These are phyloP conservation scores for Tolypocladium cylindrosporum DNA, from an alignment of 2,329 filamentous ascomycete genomes.

Conservation along the genomic window DNA sequence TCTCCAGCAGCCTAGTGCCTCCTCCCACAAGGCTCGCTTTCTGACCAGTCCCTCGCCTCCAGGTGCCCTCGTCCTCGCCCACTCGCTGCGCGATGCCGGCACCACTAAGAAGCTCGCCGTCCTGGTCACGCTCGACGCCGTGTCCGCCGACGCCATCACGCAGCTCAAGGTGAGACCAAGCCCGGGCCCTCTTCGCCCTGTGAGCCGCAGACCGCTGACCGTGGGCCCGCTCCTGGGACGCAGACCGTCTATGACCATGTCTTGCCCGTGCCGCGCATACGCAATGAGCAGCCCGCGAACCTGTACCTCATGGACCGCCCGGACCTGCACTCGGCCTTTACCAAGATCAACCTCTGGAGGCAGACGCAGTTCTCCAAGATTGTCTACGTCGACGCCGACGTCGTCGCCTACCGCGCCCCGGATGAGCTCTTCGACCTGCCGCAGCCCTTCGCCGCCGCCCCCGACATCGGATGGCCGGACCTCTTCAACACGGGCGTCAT, in stretches of 20 bases:
- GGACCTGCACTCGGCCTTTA: constrained; percentile 87
- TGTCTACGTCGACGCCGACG: constrained; percentile 89
- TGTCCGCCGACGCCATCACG: constrained; percentile 64
- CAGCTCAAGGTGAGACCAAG: constrained; percentile 58
- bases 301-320: constrained; percentile 84
- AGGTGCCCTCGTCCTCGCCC: constrained; percentile 89
- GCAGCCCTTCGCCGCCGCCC: constrained; percentile 59
- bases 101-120: constrained; percentile 78
- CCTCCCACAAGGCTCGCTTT: neutral
- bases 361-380: constrained; percentile 84
- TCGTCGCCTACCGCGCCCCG: constrained; percentile 80
- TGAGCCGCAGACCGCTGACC: neutral
- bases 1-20: neutral
- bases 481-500: constrained; percentile 97
- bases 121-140: constrained; percentile 69
- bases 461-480: constrained; percentile 97
- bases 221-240: neutral
- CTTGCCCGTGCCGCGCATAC: constrained; percentile 72
- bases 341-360: constrained; percentile 92
- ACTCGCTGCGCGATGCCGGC: constrained; percentile 86
- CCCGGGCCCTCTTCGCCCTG: neutral
- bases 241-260: constrained; percentile 81
- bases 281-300: constrained; percentile 69
- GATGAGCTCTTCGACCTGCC: constrained; percentile 77
- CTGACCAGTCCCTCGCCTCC: constrained; percentile 5